These are phyloP conservation scores for Sanghuangporus baumii DNA, from an alignment of 1,284 basidiomycete genomes.

Conservation along the genomic window DNA sequence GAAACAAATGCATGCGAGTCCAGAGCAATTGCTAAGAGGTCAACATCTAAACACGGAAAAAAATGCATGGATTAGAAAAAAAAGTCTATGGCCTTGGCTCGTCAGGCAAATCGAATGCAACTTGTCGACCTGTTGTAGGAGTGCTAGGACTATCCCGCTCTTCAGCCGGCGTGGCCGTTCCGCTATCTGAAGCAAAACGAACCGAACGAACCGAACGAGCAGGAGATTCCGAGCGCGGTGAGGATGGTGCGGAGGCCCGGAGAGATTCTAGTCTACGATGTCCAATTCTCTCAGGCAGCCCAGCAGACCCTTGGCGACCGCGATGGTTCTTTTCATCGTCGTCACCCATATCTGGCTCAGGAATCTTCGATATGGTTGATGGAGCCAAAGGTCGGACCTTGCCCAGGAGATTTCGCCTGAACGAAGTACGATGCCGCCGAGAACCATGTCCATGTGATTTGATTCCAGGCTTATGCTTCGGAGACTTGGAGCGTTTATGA, in stretches of 20 bases:
- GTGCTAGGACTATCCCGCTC: constrained; percentile 7
- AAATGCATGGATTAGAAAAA: not conserved
- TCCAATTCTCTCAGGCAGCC: not conserved
- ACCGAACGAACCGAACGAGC: constrained; percentile 20
- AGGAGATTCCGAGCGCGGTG: constrained; percentile 18
- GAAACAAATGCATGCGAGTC: not conserved
- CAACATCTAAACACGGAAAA: not conserved
- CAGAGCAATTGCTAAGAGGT: not conserved
- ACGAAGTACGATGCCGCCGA: constrained; percentile 14
- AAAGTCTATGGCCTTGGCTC: constrained; percentile 1
- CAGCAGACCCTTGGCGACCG: constrained; percentile 3
- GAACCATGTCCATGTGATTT: not conserved
- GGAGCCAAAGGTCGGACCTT: not conserved
- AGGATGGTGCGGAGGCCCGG: not conserved
- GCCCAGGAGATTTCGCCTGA: constrained; percentile 13
- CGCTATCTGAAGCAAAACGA: constrained; percentile 18
- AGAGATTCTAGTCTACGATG: constrained; percentile 17
- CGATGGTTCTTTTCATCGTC: constrained; percentile 11
- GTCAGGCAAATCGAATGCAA: constrained; percentile 15
- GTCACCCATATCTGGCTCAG: not conserved
- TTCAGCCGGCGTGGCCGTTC: constrained; percentile 2
- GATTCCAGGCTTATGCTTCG: constrained; percentile 7
- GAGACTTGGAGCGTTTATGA: constrained; percentile 12
- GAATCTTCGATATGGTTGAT: not conserved
- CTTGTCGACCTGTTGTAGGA: constrained; percentile 3